Conservation (phyloP, 2,329 filamentous ascomycete genomes). For the Sphaerulina populicola region DNA sequence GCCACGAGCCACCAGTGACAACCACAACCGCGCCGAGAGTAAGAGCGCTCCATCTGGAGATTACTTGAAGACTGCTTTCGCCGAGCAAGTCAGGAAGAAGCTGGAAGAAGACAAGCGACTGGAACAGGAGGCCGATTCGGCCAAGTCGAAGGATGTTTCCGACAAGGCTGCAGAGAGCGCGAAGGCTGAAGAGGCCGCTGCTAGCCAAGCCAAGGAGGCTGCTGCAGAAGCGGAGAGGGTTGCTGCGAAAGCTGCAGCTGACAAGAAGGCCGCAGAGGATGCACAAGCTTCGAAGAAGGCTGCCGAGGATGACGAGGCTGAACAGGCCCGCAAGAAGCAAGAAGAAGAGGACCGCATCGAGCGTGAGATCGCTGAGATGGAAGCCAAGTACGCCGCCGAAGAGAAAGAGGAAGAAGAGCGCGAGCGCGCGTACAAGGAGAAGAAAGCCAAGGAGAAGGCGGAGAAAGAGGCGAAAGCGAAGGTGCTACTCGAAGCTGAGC, state of each 20-base stretch:
- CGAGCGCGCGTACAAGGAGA: conserved; percentile 39
- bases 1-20: conserved; percentile 60
- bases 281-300: conserved; percentile 33
- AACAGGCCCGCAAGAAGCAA: conserved; percentile 28
- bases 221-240: conserved; percentile 39
- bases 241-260: conserved; percentile 43
- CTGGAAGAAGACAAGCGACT: conserved; percentile 37
- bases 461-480: conserved; percentile 60
- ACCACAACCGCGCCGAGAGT: conserved; percentile 65
- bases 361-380: conserved; percentile 59
- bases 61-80: conserved; percentile 41
- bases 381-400: conserved; percentile 28
- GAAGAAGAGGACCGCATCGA: conserved; percentile 40
- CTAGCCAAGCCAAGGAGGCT: conserved; percentile 34
- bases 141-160: conserved; percentile 38
- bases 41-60: conserved; percentile 62
- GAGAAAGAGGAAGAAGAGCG: conserved; percentile 22
- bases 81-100: conserved; percentile 59
- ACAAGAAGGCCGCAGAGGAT: conserved; percentile 27
- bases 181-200: conserved; percentile 27
- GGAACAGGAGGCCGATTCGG: conserved; percentile 47
- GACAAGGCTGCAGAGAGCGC: conserved; percentile 45
- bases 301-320: conserved; percentile 25
- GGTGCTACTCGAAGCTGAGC: conserved; percentile 48
- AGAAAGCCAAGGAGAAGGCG: conserved; percentile 50